phyloP scores from a whole-genome alignment of 441 rosid genomes.

The Brassica balearica region DNA sequence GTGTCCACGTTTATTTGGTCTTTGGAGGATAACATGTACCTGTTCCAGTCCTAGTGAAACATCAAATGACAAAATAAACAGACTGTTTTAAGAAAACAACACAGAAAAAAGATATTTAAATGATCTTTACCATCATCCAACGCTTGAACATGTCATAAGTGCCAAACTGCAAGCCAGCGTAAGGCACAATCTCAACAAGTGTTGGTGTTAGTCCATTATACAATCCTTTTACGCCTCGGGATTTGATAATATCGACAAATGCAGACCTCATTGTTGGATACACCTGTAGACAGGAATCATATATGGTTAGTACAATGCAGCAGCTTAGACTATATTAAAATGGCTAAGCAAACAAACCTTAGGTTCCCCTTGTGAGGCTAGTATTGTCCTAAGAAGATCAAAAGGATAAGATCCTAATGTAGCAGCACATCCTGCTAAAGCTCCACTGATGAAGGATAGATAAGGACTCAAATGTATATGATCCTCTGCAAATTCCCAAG shows the following conservation, averaged over 20 bases:
- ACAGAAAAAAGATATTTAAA: neutral
- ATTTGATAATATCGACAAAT: constrained; percentile 66
- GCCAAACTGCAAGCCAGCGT: constrained; percentile 98
- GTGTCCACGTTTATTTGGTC: constrained; percentile 46
- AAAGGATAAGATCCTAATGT: constrained; percentile 97
- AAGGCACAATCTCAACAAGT: constrained; percentile 92
- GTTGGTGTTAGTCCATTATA: constrained; percentile 96
- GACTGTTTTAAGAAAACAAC: neutral
- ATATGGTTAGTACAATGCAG: constrained; percentile 14
- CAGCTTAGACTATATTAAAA: neutral
- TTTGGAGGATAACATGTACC: constrained; percentile 44
- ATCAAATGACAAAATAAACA: constrained; percentile 1
- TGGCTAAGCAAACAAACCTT: constrained; percentile 56
- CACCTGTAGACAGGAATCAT: constrained; percentile 54
- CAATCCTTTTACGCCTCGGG: constrained; percentile 84
- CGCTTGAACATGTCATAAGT: constrained; percentile 92
- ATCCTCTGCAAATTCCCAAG: constrained; percentile 64
- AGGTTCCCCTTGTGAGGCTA: constrained; percentile 98
- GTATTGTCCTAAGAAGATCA: constrained; percentile 88
- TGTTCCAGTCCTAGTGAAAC: constrained; percentile 75
- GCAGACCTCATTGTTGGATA: constrained; percentile 99
- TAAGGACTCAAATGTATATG: constrained; percentile 87
- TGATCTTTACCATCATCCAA: constrained; percentile 71
- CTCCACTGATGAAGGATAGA: constrained; percentile 86
- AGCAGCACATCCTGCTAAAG: constrained; percentile 94